These are phyloP conservation scores for Candida wancherniae DNA, from an alignment of 805 yeast species.

Conservation along the genomic window DNA sequence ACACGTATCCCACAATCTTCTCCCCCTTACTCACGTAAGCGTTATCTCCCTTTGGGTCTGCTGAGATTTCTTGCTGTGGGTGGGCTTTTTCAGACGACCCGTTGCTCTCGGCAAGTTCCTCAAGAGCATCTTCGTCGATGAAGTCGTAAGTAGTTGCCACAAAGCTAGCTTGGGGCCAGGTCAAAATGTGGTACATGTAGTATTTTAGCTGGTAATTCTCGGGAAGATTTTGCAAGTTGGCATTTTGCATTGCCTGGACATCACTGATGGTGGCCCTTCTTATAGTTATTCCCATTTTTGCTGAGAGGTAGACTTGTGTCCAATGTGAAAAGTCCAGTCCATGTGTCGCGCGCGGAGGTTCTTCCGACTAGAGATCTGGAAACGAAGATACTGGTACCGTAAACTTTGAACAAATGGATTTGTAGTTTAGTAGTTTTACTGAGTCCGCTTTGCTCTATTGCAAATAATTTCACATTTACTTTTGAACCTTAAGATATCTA, in stretches of 20 bases:
- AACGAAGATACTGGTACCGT: too few species aligned
- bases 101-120: constrained; percentile 7
- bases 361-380: too few species aligned
- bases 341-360: too few species aligned
- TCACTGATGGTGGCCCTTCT: constrained; percentile 84
- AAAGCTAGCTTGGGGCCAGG: constrained; percentile 98
- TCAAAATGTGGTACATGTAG: constrained; percentile 85
- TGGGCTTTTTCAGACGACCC: constrained; percentile 1
- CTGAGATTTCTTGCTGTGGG: constrained; percentile 16
- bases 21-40: constrained; percentile 65
- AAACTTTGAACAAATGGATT: too few species aligned
- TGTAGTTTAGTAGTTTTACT: too few species aligned
- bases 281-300: constrained; percentile 72
- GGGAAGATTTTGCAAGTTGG: constrained; percentile 85
- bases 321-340: too few species aligned
- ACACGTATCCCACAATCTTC: constrained; percentile 89
- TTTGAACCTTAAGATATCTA: too few species aligned
- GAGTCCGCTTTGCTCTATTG: too few species aligned
- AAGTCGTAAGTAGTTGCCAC: constrained; percentile 80
- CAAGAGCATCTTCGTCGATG: constrained; percentile 18
- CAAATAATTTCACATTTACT: too few species aligned
- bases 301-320: too few species aligned
- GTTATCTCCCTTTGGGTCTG: constrained; percentile 53
- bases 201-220: constrained; percentile 91
- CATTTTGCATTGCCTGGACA: constrained; percentile 93